A percentile compares a stretch with the other conserved stretches of the same genome.
phyloP scores from a whole-genome alignment of 768 basidiomycete species.

The Lyophyllum semitale region DNA sequence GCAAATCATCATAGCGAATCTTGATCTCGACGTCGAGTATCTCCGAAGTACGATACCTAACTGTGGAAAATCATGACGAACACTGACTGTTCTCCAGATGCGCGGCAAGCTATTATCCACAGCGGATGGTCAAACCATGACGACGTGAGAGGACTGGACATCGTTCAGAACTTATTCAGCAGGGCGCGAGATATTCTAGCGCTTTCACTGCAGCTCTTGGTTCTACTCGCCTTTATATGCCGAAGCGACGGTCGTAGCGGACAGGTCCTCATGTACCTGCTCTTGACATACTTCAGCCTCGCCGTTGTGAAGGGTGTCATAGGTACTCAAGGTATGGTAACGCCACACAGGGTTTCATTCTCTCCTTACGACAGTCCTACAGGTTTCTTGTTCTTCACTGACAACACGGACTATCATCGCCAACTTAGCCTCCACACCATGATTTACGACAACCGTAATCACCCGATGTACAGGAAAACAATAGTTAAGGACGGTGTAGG shows the following conservation, averaged over 20 bases:
- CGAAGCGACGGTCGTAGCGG: conserved; percentile 20
- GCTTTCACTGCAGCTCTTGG: conserved; percentile 26
- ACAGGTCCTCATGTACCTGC: conserved; percentile 25
- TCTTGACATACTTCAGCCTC: conserved; percentile 23
- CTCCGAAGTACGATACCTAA: conserved; percentile 17
- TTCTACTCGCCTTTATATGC: conserved; percentile 21
- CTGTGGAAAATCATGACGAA: not conserved
- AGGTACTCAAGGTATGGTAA: not conserved
- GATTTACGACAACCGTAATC: conserved; percentile 29
- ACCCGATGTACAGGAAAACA: conserved; percentile 29
- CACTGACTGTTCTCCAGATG: not conserved
- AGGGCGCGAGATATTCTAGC: conserved; percentile 23
- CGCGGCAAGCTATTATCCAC: conserved; percentile 13
- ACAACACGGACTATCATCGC: conserved; percentile 35
- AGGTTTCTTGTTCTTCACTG: conserved; percentile 45
- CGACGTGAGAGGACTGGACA: conserved; percentile 34
- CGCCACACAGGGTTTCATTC: not conserved
- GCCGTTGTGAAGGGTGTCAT: not conserved
- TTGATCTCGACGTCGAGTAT: conserved; percentile 20
- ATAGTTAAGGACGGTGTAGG: conserved; percentile 38
- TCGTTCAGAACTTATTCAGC: conserved; percentile 25
- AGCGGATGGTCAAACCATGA: conserved; percentile 28
- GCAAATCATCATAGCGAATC: conserved; percentile 19
- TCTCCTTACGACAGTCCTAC: not conserved
- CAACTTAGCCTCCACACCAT: conserved; percentile 38